Evolutionary conservation across 441 rosid genomes (phyloP), one percentile per base, ranked within the genome.

Genomic region (Flueggea neowawraea): DNA sequence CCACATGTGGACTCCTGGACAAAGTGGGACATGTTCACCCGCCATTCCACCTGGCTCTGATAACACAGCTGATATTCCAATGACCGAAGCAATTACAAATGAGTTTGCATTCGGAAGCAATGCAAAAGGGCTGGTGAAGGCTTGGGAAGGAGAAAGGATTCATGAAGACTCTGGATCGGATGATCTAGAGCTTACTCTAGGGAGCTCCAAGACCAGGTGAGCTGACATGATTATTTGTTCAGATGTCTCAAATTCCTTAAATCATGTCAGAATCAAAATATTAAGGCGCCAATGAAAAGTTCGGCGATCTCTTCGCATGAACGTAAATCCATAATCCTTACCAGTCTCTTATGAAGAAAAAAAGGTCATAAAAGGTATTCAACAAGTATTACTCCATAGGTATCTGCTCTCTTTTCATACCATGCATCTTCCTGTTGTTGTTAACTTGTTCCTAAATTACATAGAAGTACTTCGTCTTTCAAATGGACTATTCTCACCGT

Each of bases 81-180:
- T 88, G 91, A 61, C 78, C 10, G 91, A 88, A 32, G 73, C 61
- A 7, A 74, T 83, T 69, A 75, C 89, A 10, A 76, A 78, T 8
- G 95, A 88, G 82, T 88, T 88, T 75, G 95, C 95, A 12, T 88
- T 88, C 59, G 82, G 89, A 6, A 62, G 84, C 52, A 77, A 79
- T 15, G 56, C 68, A 10, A 63, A 72, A 9, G 88, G 95, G 43
- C 62, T 88, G 52, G 95, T 88, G 60, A 85, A 83, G 71, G 85
- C 95, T 11, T 88, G 95, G 95, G 91, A 88, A 76, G 95, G 95
- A 52, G 95, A 88, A 78, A 79, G 89, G 76, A 88, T 88, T 60
- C 95, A 88, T 33, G 95, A 84, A 59, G 95, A 83, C 55, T 87
- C 78, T 58, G 85, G 70, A 54, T 77, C 88, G 2, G 91, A 88